A percentile compares a stretch with the other conserved stretches of the same genome.
These are phyloP conservation scores for Diaporthe velutina DNA, from an alignment of 2,329 filamentous ascomycete species.

Conservation along the genomic window DNA sequence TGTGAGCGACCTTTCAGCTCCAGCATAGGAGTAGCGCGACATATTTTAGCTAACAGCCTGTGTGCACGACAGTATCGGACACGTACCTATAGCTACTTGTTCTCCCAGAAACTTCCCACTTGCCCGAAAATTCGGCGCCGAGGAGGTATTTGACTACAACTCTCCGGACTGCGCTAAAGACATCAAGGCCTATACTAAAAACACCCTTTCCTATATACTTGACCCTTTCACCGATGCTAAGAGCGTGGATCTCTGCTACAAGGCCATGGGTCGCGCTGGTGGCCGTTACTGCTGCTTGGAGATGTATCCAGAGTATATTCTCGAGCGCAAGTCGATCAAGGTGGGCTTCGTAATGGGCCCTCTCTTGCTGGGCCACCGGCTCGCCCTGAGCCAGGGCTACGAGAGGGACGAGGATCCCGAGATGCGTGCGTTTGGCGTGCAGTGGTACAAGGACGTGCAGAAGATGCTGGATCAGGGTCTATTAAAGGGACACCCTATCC, in stretches of 20 bases:
- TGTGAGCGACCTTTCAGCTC: conserved; percentile 40
- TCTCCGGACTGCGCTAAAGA: conserved; percentile 40
- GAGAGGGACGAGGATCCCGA: background rate
- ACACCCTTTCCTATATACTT: conserved; percentile 51
- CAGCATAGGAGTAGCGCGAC: background rate
- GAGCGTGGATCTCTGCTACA: conserved; percentile 52
- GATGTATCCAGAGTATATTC: conserved; percentile 34
- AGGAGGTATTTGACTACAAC: conserved; percentile 54
- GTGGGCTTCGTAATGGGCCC: no score
- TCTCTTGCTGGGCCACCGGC: background rate
- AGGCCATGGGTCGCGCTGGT: conserved; percentile 49
- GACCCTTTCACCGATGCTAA: conserved; percentile 51
- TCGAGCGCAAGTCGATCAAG: background rate
- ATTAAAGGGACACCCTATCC: background rate
- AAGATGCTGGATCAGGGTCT: background rate
- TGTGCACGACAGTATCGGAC: background rate
- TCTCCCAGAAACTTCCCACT: conserved; percentile 49
- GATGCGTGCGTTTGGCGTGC: background rate
- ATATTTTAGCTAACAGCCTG: background rate
- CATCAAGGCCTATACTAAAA: conserved; percentile 52
- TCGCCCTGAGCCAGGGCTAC: background rate
- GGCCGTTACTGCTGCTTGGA: conserved; percentile 31
- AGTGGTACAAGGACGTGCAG: background rate
- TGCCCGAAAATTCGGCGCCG: conserved; percentile 53
- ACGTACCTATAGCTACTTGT: conserved; percentile 42